Evolutionary conservation across 176 grass and related monocot species (phyloP), one percentile per base, ranked within the genome.

Genomic region (Raddia distichophylla): DNA sequence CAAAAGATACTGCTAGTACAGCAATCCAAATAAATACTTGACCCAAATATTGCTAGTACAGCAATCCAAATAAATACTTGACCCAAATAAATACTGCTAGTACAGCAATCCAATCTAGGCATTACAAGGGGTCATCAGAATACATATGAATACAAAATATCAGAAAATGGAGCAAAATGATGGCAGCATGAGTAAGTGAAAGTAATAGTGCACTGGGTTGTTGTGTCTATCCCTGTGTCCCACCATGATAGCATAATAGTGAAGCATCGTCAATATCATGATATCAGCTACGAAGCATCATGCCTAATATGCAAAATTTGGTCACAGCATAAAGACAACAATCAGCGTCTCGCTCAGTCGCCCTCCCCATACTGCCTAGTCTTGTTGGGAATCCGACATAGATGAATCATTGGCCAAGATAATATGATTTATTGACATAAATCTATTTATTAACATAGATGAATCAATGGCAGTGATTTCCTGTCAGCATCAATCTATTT

Each of bases 381-480:
- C 64, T 40, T 75, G 55, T 63, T 14, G 7, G 17, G 82, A 76
- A 70, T 72, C n/a, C 33, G 67, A 33, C 27, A 82, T 72, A 70
- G 73, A 78, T 7, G 47, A 69, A 79, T 74, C 37, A 79, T 54
- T 46, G 19, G 16, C 33, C 44, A 74, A 73, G 42, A 27, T 79
- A 67, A 79, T 74, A 53, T 53, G 60, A 73, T n/a, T n/a, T n/a
- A n/a, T n/a, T n/a, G n/a, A n/a, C n/a, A n/a, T n/a, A n/a, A n/a
- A n/a, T n/a, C n/a, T n/a, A n/a, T n/a, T n/a, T n/a, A n/a, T n/a
- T n/a, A n/a, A n/a, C n/a, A n/a, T n/a, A n/a, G n/a, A n/a, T n/a
- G n/a, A 60, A 60, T 68, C 7, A 82, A 33, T 86, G 73, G 50
- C 46, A 72, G 58, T 77, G 60, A 85, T 82, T 85, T 85, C 83